Conservation (phyloP, 2,329 filamentous ascomycete genomes). For the Neocatenulostroma microsporum region DNA sequence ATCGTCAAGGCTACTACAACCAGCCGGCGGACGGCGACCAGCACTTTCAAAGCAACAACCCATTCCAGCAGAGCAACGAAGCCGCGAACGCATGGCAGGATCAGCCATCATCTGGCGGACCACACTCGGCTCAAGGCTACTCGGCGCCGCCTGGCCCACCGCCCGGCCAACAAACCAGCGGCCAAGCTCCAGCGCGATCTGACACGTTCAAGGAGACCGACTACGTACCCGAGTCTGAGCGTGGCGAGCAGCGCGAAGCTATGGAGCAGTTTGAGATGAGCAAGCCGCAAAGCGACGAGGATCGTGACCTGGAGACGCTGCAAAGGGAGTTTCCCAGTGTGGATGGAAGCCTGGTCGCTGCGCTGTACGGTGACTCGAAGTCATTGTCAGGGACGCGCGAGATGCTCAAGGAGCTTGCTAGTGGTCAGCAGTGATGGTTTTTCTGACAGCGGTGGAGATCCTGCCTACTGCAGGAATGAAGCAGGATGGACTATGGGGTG, state of each 20-base stretch:
- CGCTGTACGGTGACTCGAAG: conserved; percentile 38
- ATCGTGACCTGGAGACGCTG: conserved; percentile 35
- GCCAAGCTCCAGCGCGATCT: conserved; percentile 12
- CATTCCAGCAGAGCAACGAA: conserved; percentile 5
- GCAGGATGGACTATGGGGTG: no score
- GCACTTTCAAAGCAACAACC: conserved; percentile 6
- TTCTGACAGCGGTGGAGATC: no score
- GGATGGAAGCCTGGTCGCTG: conserved; percentile 39
- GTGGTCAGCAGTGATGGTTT: conserved; percentile 4
- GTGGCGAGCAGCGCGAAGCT: conserved; percentile 31
- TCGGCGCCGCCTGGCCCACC: conserved; percentile 1
- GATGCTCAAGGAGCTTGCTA: conserved; percentile 35
- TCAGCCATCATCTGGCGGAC: conserved; percentile 4
- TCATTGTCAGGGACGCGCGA: conserved; percentile 37
- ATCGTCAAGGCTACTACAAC: neutral
- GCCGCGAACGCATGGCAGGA: conserved; percentile 6
- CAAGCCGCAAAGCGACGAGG: conserved; percentile 32
- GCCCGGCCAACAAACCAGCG: conserved; percentile 2
- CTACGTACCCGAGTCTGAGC: conserved; percentile 33
- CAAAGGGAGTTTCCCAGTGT: conserved; percentile 38
- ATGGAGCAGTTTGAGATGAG: conserved; percentile 40
- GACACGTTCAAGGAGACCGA: conserved; percentile 28
- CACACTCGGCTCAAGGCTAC: conserved; percentile 3
- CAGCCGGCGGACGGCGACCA: conserved; percentile 3
- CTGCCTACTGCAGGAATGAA: no score